Evolutionary conservation across 1,139 yeast species (phyloP).

Genomic region (Yamadazyma atlantica): DNA sequence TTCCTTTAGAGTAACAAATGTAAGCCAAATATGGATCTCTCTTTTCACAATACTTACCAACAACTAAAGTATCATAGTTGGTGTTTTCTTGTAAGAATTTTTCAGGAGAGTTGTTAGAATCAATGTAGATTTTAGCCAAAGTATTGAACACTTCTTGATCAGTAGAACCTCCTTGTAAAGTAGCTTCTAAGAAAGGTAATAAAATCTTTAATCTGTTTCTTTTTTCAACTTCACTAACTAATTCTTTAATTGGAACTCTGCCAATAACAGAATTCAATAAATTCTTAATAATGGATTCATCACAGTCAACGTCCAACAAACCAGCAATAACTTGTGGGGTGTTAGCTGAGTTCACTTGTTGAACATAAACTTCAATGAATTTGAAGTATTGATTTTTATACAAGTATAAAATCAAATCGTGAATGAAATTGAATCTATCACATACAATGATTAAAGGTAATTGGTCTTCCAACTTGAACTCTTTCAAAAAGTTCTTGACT

Average conservation of each 20-base stretch:
- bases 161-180: constrained; percentile 81
- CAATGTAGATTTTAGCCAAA: constrained; percentile 95
- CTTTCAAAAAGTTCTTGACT: constrained; percentile 95
- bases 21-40: constrained; percentile 98
- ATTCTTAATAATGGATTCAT: constrained; percentile 80
- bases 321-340: constrained; percentile 98
- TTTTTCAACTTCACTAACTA: constrained; percentile 93
- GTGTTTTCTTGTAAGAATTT: constrained; percentile 91
- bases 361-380: constrained; percentile 95
- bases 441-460: constrained; percentile 95
- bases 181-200: constrained; percentile 89
- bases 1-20: constrained; percentile 95
- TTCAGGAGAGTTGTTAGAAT: constrained; percentile 95
- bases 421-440: constrained; percentile 88
- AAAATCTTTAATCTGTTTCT: constrained; percentile 90
- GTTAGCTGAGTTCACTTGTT: constrained; percentile 91
- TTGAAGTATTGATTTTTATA: constrained; percentile 95
- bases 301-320: constrained; percentile 94
- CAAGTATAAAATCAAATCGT: constrained; percentile 87
- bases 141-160: constrained; percentile 94
- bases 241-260: constrained; percentile 87
- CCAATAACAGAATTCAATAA: constrained; percentile 86
- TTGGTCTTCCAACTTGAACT: constrained; percentile 91
- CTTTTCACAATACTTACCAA: constrained; percentile 98
- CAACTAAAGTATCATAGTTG: constrained; percentile 85